Base-by-base conservation (phyloP, 176 grass and related monocot species). In the Oryza meyeriana region DNA sequence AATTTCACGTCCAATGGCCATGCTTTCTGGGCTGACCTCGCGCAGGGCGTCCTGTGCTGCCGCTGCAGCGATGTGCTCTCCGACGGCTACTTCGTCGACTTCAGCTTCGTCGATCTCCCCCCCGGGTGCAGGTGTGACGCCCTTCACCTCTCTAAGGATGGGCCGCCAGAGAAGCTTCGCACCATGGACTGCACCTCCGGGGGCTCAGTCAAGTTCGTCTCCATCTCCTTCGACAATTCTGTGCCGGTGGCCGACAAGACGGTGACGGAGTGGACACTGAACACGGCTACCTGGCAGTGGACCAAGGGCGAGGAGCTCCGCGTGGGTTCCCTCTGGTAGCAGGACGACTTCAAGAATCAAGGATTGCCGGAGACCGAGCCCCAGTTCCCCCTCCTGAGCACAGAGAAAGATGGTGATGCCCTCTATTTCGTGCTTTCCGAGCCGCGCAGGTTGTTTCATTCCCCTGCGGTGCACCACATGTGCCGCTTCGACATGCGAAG, bases 191-290 rank as follows among this genome's bases (percentile, higher is more conserved):
- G 27, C 25, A 30, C n/a, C 25, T 45, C 42, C 42, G 42, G 34
- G 17, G 50, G 8, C 26, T 81, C 79, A 50, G 12, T 82, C 68
- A 72, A 40, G 79, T 72, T 82, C 52, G 68, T 72, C 11, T 12
- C 11, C 66, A 61, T 81, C 27, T 2, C 2, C 17, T 5, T 4
- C 17, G 8, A 65, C 0, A 2, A 31, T 2, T 40, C 41, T 30
- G 9, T 6, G 20, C 6, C 45, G 39, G n/a, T 28, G 1, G 40
- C 14, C 16, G 16, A 50, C 45, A 1, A 1, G 13, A 50, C 45
- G 45, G 45, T 50, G 45, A 18, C 45, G 14, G 16, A 64, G 12
- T 72, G 80, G 69, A 82, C 57, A 22, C 57, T 82, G 38, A 20
- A 73, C 22, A 20, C 32, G 27, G 5, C 22, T 47, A 12, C 8